Evolutionary conservation across 768 basidiomycete species (phyloP).

Genomic region (Tylopilus felleus): DNA sequence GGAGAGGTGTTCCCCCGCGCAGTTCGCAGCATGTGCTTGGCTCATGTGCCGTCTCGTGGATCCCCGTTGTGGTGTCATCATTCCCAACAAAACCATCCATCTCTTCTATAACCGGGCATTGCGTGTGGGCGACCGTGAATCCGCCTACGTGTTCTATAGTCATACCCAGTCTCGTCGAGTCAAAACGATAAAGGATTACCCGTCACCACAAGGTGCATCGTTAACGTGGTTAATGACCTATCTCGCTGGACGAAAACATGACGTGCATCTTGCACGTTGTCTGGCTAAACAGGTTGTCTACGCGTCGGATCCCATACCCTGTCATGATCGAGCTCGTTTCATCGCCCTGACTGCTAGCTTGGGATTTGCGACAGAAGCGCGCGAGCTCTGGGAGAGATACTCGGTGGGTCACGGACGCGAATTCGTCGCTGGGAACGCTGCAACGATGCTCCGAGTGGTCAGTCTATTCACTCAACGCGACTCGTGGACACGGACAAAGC

Average conservation of each 20-base stretch:
- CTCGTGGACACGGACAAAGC: constrained; percentile 18
- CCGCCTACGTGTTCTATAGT: constrained; percentile 46
- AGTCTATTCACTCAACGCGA: constrained; percentile 37
- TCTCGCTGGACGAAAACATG: constrained; percentile 36
- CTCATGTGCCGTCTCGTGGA: constrained; percentile 42
- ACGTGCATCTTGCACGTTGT: constrained; percentile 44
- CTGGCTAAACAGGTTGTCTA: constrained; percentile 51
- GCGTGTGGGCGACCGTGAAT: constrained; percentile 24
- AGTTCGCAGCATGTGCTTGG: constrained; percentile 39
- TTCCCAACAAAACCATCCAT: constrained; percentile 44
- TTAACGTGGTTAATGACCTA: constrained; percentile 54
- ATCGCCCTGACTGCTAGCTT: constrained; percentile 43
- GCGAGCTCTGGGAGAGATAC: constrained; percentile 58
- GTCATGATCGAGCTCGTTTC: constrained; percentile 45
- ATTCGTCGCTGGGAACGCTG: constrained; percentile 43
- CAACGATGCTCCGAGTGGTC: constrained; percentile 41
- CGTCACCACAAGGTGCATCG: constrained; percentile 45
- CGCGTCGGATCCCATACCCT: constrained; percentile 38
- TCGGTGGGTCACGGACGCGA: constrained; percentile 39
- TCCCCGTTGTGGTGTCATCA: constrained; percentile 24
- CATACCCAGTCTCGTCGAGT: constrained; percentile 39
- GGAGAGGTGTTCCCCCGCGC: constrained; percentile 32
- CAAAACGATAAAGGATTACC: constrained; percentile 38
- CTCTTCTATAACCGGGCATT: constrained; percentile 45
- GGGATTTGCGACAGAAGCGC: constrained; percentile 48